A percentile compares a stretch with the other conserved stretches of the same genome.
These are phyloP conservation scores for Pythium grandisporangium DNA, from an alignment of 352 stramenopile species.

Conservation along the genomic window DNA sequence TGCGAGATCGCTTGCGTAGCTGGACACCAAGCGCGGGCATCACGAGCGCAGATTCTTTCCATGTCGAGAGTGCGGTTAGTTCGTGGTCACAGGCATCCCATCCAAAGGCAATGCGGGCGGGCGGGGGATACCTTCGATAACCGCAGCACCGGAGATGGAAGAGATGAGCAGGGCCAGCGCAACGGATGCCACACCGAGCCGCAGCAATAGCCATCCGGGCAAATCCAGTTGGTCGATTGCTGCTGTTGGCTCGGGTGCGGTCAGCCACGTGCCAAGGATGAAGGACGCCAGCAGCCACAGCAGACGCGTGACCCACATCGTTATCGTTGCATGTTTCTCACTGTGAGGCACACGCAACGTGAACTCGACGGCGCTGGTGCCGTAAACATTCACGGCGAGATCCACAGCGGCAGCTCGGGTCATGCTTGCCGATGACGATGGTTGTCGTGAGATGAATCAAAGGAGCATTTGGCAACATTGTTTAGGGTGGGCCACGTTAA, in stretches of 20 bases:
- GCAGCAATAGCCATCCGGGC: too few relatives aligned
- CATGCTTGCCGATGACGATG: too few relatives aligned
- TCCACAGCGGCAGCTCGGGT: conserved; percentile 37
- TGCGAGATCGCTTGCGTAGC: conserved; percentile 45
- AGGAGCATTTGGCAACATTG: too few relatives aligned
- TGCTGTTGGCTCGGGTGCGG: not conserved
- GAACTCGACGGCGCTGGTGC: conserved; percentile 46
- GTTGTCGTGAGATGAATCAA: too few relatives aligned
- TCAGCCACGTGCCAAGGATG: conserved; percentile 8
- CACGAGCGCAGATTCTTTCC: conserved; percentile 67
- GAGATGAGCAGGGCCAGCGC: conserved; percentile 2
- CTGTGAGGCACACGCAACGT: conserved; percentile 14
- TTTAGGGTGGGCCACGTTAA: too few relatives aligned
- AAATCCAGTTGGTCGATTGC: not conserved
- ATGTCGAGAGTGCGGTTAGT: too few relatives aligned
- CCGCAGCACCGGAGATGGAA: conserved; percentile 6
- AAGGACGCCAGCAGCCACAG: conserved; percentile 4
- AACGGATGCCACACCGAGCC: not conserved
- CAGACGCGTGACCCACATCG: not conserved
- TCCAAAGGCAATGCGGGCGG: too few relatives aligned
- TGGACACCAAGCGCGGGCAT: conserved; percentile 69
- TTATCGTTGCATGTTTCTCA: too few relatives aligned
- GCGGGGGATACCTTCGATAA: conserved; percentile 19
- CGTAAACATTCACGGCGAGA: conserved; percentile 36
- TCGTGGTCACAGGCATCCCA: too few relatives aligned